phyloP scores from a whole-genome alignment of 176 grass and related monocot genomes.

The Carex kokanica region DNA sequence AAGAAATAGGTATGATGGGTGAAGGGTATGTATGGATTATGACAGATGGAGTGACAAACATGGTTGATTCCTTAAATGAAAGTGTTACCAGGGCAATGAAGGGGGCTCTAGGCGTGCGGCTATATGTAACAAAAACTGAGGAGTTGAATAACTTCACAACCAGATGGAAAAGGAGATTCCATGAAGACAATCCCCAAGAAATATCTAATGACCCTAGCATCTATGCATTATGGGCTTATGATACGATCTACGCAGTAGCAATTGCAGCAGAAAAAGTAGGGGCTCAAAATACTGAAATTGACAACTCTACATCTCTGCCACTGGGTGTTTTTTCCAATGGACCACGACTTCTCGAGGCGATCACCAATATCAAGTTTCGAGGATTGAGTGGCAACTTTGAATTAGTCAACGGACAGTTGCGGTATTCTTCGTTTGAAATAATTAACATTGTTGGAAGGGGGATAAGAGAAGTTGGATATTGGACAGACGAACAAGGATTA shows the following conservation, averaged over 20 bases:
- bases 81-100: slow-evolving; percentile 31
- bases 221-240: slow-evolving; percentile 43
- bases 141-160: slow-evolving; percentile 33
- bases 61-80: slow-evolving; percentile 36
- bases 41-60: slow-evolving; percentile 38
- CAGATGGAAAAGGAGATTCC: slow-evolving; percentile 46
- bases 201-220: slow-evolving; percentile 27
- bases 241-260: slow-evolving; percentile 47
- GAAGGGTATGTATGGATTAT: slow-evolving; percentile 49
- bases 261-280: slow-evolving; percentile 31
- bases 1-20: slow-evolving; percentile 49
- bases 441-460: slow-evolving; percentile 41
- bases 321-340: slow-evolving; percentile 33
- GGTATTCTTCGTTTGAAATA: slow-evolving; percentile 37
- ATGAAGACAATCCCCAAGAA: slow-evolving; percentile 32
- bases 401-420: slow-evolving; percentile 40
- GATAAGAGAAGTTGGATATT: slow-evolving; percentile 36
- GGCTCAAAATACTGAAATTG: slow-evolving; percentile 10
- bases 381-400: slow-evolving; percentile 46
- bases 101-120: slow-evolving; percentile 41
- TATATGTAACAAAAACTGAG: slow-evolving; percentile 31
- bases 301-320: neutral
- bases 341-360: slow-evolving; percentile 32
- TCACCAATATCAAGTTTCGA: slow-evolving; percentile 35
- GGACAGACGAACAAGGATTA: slow-evolving; percentile 32